These are phyloP conservation scores for Ligustrum vulgare DNA, from an alignment of 257 asterid genomes.

Conservation along the genomic window DNA sequence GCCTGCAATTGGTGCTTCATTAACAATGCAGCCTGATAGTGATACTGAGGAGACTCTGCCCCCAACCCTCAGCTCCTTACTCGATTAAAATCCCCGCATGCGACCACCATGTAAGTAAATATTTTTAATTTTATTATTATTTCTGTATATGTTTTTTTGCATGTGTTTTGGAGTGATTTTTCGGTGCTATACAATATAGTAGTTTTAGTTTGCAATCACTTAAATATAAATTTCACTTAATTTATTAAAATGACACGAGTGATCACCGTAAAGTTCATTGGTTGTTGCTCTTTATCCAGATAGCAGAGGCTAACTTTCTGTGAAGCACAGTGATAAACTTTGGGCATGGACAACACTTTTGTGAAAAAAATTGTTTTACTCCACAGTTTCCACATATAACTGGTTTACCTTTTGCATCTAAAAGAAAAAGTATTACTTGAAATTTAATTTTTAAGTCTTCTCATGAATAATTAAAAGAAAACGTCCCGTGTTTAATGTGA, in stretches of 20 bases:
- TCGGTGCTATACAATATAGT: background rate
- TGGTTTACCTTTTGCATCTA: background rate
- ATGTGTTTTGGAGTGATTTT: too few species aligned
- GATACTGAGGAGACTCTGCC: slow-evolving; percentile 35
- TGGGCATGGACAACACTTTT: background rate
- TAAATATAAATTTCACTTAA: background rate
- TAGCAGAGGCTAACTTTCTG: background rate
- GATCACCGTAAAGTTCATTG: background rate
- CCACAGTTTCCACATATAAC: too few species aligned
- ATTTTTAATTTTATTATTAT: background rate
- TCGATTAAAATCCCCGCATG: slow-evolving; percentile 81
- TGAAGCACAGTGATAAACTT: background rate
- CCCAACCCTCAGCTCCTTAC: slow-evolving; percentile 45
- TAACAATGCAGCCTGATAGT: slow-evolving; percentile 29
- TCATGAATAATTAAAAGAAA: background rate
- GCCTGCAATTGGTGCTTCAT: slow-evolving; percentile 35
- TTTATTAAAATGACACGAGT: background rate
- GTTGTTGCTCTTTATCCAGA: background rate
- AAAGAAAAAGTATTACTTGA: background rate
- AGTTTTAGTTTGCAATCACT: background rate
- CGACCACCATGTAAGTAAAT: slow-evolving; percentile 60
- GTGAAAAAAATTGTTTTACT: background rate
- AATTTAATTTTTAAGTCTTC: too few species aligned
- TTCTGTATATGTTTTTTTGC: background rate
- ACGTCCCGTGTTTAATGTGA: background rate